Conservation (phyloP, 495 filamentous ascomycete species). For the Neurospora tetrasperma region DNA sequence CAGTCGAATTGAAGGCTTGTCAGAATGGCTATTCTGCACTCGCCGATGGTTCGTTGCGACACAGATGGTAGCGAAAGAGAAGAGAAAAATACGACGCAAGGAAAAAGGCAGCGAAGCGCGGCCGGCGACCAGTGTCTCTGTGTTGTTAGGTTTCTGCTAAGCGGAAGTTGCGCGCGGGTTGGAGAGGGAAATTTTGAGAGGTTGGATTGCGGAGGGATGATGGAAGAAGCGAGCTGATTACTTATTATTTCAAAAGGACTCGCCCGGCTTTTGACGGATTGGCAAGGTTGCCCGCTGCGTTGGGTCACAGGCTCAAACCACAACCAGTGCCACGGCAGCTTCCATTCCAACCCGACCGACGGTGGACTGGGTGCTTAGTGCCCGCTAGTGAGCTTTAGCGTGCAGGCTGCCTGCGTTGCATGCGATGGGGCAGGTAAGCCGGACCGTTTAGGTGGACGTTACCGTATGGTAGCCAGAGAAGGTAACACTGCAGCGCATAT, state of each 20-base stretch:
- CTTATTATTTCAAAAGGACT: conserved; percentile 5
- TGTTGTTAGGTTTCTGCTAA: neutral
- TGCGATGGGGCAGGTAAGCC: neutral
- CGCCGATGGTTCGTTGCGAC: neutral
- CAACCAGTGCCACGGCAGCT: neutral
- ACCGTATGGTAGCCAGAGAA: neutral
- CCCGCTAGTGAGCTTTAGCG: neutral
- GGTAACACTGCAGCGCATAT: neutral
- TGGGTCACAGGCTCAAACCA: conserved; percentile 20
- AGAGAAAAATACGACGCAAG: neutral
- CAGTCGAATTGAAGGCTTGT: neutral
- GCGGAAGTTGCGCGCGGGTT: neutral
- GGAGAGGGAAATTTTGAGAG: neutral
- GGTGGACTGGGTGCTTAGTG: neutral
- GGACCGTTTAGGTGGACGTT: neutral
- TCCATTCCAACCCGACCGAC: neutral
- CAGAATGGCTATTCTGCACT: neutral
- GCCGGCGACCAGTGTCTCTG: neutral
- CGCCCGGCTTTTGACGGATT: conserved; percentile 21
- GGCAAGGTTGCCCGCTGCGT: conserved; percentile 5
- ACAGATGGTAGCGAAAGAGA: neutral
- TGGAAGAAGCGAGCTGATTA: conserved; percentile 5
- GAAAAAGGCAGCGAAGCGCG: neutral
- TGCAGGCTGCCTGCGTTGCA: neutral
- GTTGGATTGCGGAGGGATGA: conserved; percentile 2